These are phyloP conservation scores for Tetrahymena elliotti DNA, from an alignment of 73 alveolate genomes.

Conservation along the genomic window DNA sequence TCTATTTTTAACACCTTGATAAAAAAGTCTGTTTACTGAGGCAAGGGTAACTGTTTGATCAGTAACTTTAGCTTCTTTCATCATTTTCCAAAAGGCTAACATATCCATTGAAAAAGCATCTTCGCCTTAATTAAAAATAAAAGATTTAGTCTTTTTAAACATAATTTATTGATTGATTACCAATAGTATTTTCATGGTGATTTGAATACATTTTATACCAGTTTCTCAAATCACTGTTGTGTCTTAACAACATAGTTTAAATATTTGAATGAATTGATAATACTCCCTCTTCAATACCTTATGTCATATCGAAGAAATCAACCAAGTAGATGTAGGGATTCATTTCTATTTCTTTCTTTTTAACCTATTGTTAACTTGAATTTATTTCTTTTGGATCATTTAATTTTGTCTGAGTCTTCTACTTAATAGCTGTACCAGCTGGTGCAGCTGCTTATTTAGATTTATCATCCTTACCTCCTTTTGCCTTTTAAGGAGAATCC, in stretches of 20 bases:
- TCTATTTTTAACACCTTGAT: conserved; percentile 73
- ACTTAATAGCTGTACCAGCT: not conserved
- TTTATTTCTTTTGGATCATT: not conserved
- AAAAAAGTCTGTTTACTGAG: conserved; percentile 71
- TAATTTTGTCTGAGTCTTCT: not conserved
- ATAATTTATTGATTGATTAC: conserved; percentile 42
- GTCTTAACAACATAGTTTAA: conserved; percentile 74
- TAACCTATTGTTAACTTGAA: not conserved
- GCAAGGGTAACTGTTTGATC: conserved; percentile 80
- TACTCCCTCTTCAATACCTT: conserved; percentile 73
- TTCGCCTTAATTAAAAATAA: conserved; percentile 4
- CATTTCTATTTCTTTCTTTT: conserved; percentile 77
- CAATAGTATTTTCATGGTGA: conserved; percentile 45
- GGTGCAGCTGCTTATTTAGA: not conserved
- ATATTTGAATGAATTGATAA: conserved; percentile 74
- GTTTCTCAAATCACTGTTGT: conserved; percentile 73
- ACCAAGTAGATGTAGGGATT: conserved; percentile 89
- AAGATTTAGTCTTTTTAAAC: not conserved
- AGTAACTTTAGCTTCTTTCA: conserved; percentile 78
- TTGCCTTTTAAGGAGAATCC: conserved; percentile 5
- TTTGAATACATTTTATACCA: conserved; percentile 79
- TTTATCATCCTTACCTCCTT: not conserved
- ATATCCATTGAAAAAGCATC: conserved; percentile 37
- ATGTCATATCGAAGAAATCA: conserved; percentile 79
- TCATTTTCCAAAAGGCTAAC: conserved; percentile 47